Base-by-base conservation (phyloP, 1,284 basidiomycete genomes). In the Blastosporella zonata region DNA sequence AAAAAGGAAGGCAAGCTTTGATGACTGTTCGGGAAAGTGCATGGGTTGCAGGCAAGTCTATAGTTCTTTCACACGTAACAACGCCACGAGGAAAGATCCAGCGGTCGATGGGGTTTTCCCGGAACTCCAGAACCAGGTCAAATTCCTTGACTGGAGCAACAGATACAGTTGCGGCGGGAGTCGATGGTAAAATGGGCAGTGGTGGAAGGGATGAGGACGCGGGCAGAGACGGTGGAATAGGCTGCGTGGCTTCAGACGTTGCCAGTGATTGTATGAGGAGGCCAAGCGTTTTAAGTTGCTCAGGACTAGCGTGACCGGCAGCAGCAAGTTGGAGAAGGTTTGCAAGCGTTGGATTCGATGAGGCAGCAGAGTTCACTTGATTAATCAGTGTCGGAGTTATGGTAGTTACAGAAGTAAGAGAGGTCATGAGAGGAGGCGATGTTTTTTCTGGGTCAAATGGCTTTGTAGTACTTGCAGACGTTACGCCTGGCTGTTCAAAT, bases 101-200 rank as follows among this genome's bases (percentile, higher is more conserved):
- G 7, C 79, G 74, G 43, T 87, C 83, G 25, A 69, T 68, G 1
- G 77, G 70, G 9, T 69, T 67, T 58, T 90, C 87, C 33, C 73
- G 67, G 53, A 87, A 89, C 58, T 87, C 83, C 46, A 90, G 60
- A 20, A 89, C 75, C 3, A 89, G 59, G 62, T 89, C 87, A 54
- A 81, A 84, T 12, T 77, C 74, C 56, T 73, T 79, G 29, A 69
- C 56, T 36, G 71, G 59, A 34, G 63, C 47, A 35, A 61, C 49
- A 9, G 55, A 35, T 37, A 58, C 47, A 3, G 49, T 35, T 7
- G 57, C 41, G 45, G 55, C 37, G 13, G 29, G 13, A 12, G 55
- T 35, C 8, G 59, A 28, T 8, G 55, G 54, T 21, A 47, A 49
- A n/a, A 53, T 40, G 34, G 58, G 53, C 40, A 42, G 33, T 25